phyloP scores from a whole-genome alignment of 768 basidiomycete genomes.

The Favolaschia claudopus region DNA sequence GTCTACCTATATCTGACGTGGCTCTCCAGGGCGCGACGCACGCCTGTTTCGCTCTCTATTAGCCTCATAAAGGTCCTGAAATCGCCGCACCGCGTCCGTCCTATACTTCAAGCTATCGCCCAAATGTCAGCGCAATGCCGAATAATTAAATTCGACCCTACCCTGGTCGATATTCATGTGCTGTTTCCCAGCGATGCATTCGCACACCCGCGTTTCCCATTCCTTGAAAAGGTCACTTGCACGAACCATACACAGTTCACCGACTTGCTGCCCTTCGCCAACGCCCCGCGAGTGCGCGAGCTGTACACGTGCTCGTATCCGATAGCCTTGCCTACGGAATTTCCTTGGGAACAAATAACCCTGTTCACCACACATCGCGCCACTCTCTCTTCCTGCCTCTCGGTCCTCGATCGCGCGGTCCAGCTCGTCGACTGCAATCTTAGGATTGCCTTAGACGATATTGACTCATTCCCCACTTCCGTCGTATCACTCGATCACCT shows the following conservation, averaged over 20 bases:
- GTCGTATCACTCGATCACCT: background rate
- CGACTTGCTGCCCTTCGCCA: no score
- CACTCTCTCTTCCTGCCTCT: background rate
- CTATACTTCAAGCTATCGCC: background rate
- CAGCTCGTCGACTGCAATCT: background rate
- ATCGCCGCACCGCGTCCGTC: background rate
- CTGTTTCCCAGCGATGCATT: no score
- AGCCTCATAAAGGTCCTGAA: background rate
- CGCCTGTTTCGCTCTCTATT: background rate
- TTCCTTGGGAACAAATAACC: conserved; percentile 3
- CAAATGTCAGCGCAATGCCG: background rate
- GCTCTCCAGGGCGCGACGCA: background rate
- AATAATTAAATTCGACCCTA: background rate
- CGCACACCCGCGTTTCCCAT: no score
- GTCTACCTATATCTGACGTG: background rate
- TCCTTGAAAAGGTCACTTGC: no score
- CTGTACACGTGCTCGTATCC: background rate
- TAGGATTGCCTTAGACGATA: background rate
- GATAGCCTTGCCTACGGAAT: background rate
- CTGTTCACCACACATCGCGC: background rate
- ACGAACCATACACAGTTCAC: no score
- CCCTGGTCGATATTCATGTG: no score
- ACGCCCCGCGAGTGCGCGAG: no score
- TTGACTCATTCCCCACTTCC: background rate
- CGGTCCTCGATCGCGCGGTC: background rate